A percentile compares a stretch with the other conserved stretches of the same genome.
These are phyloP conservation scores for Diaporthe australafricana DNA, from an alignment of 2,329 filamentous ascomycete species.

Conservation along the genomic window DNA sequence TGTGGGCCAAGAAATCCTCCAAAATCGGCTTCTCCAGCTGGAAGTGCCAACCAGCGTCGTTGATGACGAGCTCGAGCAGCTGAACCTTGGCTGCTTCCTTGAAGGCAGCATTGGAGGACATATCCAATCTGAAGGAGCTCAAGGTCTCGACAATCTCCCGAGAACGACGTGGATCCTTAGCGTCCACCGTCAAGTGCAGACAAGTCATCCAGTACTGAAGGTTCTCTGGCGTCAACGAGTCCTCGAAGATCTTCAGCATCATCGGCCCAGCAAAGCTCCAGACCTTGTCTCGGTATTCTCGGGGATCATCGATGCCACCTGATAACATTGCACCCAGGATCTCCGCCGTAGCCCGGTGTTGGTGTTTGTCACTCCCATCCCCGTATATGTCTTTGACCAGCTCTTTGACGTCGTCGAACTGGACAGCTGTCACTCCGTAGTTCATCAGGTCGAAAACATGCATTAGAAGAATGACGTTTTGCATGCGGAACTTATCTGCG, in stretches of 20 bases:
- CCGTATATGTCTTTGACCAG: conserved; percentile 82
- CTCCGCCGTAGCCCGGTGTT: conserved; percentile 94
- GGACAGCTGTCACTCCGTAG: conserved; percentile 79
- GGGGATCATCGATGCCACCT: conserved; percentile 81
- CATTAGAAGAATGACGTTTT: conserved; percentile 86
- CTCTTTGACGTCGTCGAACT: conserved; percentile 88
- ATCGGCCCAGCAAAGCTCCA: conserved; percentile 95
- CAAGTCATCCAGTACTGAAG: conserved; percentile 95
- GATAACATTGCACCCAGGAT: conserved; percentile 88
- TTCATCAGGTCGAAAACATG: conserved; percentile 93
- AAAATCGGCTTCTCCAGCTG: conserved; percentile 88
- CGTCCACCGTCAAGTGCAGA: conserved; percentile 87
- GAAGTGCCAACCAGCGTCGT: conserved; percentile 96
- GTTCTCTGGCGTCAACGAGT: conserved; percentile 94
- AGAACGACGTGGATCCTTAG: conserved; percentile 87
- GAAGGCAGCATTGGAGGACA: conserved; percentile 96
- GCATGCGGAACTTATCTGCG: conserved; percentile 89
- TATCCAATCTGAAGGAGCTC: conserved; percentile 88
- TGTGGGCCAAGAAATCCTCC: conserved; percentile 87
- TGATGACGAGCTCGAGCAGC: conserved; percentile 87
- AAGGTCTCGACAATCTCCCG: conserved; percentile 89
- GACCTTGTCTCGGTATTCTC: conserved; percentile 78
- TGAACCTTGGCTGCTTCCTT: conserved; percentile 98
- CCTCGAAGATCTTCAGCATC: conserved; percentile 86
- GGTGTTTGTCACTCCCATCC: conserved; percentile 96